Base-by-base conservation (phyloP, 2,329 filamentous ascomycete genomes). In the Colletotrichum cereale region DNA sequence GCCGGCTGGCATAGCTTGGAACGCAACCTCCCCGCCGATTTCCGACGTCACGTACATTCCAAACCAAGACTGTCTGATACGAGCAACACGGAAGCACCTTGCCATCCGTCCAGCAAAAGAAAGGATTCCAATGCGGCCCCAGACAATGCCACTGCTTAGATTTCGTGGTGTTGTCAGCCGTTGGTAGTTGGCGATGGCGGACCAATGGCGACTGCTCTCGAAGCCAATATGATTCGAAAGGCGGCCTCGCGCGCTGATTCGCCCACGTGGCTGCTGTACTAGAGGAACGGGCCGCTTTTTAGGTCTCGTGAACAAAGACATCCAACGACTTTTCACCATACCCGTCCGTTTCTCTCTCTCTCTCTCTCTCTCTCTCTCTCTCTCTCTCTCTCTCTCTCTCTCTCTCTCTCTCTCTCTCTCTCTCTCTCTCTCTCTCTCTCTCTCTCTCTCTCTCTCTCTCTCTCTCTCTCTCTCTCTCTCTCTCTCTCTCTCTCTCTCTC, bases 281-380 rank as follows among this genome's bases (percentile, higher is more conserved):
- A 68, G 55, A 48, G 69, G 69, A 69, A 72, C 69, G 65, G 69
- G 66, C 66, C 66, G 69, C 69, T 69, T 48, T 48, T 47, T 57
- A 57, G 60, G 60, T 64, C 53, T 63, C 47, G 34, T 58, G 42
- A 36, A 71, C 52, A 67, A 71, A 64, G 65, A 64, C 58, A 47
- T 47, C 18, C 47, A 60, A 71, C 65, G 58, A 58, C 69, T 57
- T 29, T 58, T 29, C 58, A 31, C 34, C 44, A 16, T 26, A 31
- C 50, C 34, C 42, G 21, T n/a, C n/a, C n/a, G n/a, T n/a, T n/a
- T n/a, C 14, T 26, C 11, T 24, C 40, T 50, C 21, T 24, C 24
- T 21, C 14, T 42, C 12, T 44, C 42, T 47, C 44, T 47, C 14
- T 26, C 11, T 24, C 40, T 50, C 21, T 24, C 24, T 21, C 14